Conservation (phyloP, 352 stramenopile genomes). For the Globisporangium radiosum region DNA sequence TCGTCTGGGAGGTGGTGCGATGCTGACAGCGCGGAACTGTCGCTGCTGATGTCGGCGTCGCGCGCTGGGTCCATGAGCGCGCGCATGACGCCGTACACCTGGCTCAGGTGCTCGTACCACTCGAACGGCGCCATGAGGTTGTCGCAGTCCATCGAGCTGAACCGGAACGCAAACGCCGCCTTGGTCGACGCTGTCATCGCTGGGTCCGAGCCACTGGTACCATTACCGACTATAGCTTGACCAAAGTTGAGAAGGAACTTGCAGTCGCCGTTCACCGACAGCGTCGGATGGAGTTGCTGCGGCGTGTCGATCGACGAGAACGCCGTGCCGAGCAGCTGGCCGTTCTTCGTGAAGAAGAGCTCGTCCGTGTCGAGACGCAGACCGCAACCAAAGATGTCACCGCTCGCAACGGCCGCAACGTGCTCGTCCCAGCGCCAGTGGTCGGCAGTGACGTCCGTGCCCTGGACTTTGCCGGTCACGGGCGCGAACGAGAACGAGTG, state of each 20-base stretch:
- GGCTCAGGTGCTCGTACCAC: constrained; percentile 81
- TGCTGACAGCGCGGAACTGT: too few species aligned
- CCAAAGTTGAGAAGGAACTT: constrained; percentile 77
- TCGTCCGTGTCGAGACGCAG: constrained; percentile 76
- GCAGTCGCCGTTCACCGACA: constrained; percentile 68
- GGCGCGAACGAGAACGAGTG: constrained; percentile 69
- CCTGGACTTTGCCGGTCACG: constrained; percentile 60
- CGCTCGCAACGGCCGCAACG: constrained; percentile 27
- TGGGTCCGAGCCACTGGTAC: constrained; percentile 10
- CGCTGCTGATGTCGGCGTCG: neutral
- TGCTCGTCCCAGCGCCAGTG: constrained; percentile 71
- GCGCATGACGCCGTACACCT: constrained; percentile 85
- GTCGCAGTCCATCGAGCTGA: constrained; percentile 80
- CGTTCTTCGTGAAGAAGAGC: constrained; percentile 86
- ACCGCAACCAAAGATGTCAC: constrained; percentile 75
- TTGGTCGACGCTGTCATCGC: constrained; percentile 17
- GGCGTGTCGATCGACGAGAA: constrained; percentile 63
- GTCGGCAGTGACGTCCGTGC: constrained; percentile 43
- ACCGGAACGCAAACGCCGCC: constrained; percentile 70
- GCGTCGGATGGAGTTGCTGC: constrained; percentile 57
- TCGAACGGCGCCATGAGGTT: constrained; percentile 83
- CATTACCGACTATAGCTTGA: constrained; percentile 14
- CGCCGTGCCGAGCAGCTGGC: constrained; percentile 62
- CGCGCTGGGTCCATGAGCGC: constrained; percentile 53
- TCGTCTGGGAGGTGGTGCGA: constrained; percentile 51